A percentile compares a stretch with the other conserved stretches of the same genome.
These are phyloP conservation scores for Annulohypoxylon bovei DNA, from an alignment of 495 filamentous ascomycete genomes.

Conservation along the genomic window DNA sequence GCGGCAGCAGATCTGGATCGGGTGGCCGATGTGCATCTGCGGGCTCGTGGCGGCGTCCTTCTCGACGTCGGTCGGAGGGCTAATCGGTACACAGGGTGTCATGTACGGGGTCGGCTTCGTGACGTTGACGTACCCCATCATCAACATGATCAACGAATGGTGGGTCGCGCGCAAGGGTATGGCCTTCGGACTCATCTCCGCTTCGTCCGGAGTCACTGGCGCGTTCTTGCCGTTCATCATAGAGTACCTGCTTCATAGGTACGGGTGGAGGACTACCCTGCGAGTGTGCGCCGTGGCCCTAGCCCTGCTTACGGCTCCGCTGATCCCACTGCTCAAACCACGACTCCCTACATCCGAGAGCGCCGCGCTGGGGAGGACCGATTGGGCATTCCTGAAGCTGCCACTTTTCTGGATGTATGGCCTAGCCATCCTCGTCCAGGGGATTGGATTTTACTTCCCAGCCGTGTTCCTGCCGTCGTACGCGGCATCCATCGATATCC, in stretches of 20 bases:
- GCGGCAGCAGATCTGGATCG: background rate
- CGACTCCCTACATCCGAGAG: constrained; percentile 1
- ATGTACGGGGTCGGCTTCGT: constrained; percentile 5
- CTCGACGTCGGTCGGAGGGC: background rate
- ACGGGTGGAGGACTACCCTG: background rate
- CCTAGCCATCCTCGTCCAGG: background rate
- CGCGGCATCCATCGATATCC: background rate
- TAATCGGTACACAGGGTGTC: constrained; percentile 2
- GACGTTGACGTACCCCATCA: background rate
- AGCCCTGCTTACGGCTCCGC: background rate
- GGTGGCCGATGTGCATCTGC: constrained; percentile 2
- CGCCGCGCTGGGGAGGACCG: background rate
- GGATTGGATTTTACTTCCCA: background rate
- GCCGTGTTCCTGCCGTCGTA: constrained; percentile 2
- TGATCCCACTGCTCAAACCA: background rate
- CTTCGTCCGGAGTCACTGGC: background rate
- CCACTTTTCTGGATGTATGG: constrained; percentile 2
- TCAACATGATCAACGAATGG: constrained; percentile 14
- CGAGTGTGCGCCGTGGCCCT: background rate
- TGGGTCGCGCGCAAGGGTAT: constrained; percentile 8
- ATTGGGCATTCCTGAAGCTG: background rate
- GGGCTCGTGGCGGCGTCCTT: background rate
- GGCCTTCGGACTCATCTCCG: constrained; percentile 8
- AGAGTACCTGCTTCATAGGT: background rate
- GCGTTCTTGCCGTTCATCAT: constrained; percentile 1